phyloP scores from a whole-genome alignment of 2,329 filamentous ascomycete genomes.

The Diaporthe eres region DNA sequence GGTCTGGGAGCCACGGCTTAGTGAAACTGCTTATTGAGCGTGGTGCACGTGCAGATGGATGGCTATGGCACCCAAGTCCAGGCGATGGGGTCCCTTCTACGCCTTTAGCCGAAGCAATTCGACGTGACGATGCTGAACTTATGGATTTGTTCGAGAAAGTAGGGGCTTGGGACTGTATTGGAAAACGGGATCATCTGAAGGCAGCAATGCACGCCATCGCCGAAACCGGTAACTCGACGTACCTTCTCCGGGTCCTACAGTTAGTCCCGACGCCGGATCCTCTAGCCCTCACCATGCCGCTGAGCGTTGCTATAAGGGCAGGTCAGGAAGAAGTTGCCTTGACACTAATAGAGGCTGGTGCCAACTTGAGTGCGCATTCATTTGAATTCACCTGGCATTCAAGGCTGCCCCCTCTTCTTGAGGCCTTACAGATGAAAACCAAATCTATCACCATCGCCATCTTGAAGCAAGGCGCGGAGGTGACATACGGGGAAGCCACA shows the following conservation, averaged over 20 bases:
- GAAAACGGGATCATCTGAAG: background rate
- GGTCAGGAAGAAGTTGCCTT: background rate
- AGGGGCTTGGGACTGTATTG: background rate
- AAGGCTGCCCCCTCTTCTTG: background rate
- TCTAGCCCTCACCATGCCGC: rapidly evolving
- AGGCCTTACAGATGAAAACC: background rate
- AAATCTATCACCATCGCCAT: background rate
- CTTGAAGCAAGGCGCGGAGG: background rate
- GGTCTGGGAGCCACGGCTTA: background rate
- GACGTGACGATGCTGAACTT: background rate
- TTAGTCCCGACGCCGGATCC: background rate
- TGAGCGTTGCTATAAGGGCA: background rate
- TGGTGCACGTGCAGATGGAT: background rate
- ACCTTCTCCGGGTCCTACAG: background rate
- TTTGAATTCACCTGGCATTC: too few relatives aligned
- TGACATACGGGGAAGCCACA: too few relatives aligned
- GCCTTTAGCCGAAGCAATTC: background rate
- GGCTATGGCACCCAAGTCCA: too few relatives aligned
- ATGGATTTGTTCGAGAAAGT: background rate
- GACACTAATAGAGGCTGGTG: background rate
- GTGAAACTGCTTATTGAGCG: background rate
- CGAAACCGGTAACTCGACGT: background rate
- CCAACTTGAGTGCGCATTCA: background rate
- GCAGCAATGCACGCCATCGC: background rate
- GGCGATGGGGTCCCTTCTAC: background rate